Evolutionary conservation across 1,284 basidiomycete species (phyloP).

Genomic region (Puccinia sorghi): DNA sequence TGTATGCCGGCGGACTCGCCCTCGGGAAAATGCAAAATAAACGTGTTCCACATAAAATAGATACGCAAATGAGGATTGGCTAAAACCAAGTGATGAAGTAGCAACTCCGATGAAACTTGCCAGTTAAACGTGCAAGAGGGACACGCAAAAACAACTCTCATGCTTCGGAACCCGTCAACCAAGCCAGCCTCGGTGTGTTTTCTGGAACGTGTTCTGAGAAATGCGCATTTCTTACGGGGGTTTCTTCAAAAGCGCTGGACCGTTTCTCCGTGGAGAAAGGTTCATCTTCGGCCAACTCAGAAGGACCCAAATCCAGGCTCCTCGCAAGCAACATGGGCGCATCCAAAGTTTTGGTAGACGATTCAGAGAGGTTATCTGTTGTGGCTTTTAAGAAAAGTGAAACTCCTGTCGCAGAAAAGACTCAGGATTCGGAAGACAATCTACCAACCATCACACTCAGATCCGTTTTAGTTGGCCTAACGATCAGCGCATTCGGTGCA

Average conservation of each 20-base stretch:
- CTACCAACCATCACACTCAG: constrained; percentile 33
- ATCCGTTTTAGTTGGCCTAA: constrained; percentile 31
- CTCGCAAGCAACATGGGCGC: neutral
- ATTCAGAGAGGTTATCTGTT: neutral
- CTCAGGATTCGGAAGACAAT: neutral
- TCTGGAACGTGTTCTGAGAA: neutral
- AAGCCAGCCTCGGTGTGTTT: neutral
- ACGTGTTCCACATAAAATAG: neutral
- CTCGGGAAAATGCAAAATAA: neutral
- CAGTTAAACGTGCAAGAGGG: neutral
- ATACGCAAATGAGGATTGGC: neutral
- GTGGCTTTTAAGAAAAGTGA: neutral
- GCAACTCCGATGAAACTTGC: neutral
- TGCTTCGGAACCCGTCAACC: neutral
- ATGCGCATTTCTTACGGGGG: neutral
- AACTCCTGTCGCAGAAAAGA: constrained; percentile 4
- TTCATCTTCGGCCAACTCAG: neutral
- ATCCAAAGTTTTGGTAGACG: neutral
- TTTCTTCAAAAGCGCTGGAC: neutral
- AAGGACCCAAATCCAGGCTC: neutral
- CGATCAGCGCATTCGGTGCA: constrained; percentile 36
- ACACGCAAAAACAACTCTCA: neutral
- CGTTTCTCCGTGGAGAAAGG: neutral
- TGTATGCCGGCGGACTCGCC: neutral
- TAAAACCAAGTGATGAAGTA: neutral